Conservation (phyloP, 345 rosid genomes). For the Bretschneidera sinensis region DNA sequence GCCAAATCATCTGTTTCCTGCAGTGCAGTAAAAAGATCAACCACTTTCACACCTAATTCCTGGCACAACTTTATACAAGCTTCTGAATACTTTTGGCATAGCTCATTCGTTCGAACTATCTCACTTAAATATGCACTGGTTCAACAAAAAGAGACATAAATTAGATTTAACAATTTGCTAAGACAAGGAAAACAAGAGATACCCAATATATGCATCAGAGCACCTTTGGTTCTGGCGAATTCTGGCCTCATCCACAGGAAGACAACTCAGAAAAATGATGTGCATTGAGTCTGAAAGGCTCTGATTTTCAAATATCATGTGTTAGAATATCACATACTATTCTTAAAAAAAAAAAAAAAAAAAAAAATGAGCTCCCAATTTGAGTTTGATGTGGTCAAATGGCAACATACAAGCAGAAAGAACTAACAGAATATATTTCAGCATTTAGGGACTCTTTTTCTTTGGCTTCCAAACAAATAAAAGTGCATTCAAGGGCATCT, state of each 20-base stretch:
- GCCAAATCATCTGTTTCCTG: conserved; percentile 59
- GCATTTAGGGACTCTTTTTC: background rate
- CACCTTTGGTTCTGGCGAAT: conserved; percentile 62
- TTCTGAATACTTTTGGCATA: conserved; percentile 73
- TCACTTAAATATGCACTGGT: conserved; percentile 64
- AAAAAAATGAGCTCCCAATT: background rate
- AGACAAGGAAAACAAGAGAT: conserved; percentile 1
- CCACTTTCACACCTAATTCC: conserved; percentile 62
- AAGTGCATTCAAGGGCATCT: no score
- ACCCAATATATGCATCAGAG: conserved; percentile 10
- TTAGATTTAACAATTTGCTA: background rate
- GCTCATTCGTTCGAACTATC: conserved; percentile 78
- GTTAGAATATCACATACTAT: conserved; percentile 4
- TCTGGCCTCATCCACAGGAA: conserved; percentile 86
- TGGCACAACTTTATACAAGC: conserved; percentile 73
- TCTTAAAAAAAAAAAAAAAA: conserved; percentile 1
- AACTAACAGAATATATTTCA: no score
- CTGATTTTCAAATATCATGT: conserved; percentile 30
- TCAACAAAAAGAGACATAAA: conserved; percentile 8
- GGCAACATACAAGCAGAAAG: background rate
- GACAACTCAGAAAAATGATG: conserved; percentile 64
- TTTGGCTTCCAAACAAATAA: no score
- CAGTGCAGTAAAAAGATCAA: conserved; percentile 72
- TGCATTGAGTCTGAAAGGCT: conserved; percentile 66
- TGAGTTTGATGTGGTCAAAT: background rate